Conservation (phyloP, 1,284 basidiomycete species). For the Lignosus rhinocerotis region DNA sequence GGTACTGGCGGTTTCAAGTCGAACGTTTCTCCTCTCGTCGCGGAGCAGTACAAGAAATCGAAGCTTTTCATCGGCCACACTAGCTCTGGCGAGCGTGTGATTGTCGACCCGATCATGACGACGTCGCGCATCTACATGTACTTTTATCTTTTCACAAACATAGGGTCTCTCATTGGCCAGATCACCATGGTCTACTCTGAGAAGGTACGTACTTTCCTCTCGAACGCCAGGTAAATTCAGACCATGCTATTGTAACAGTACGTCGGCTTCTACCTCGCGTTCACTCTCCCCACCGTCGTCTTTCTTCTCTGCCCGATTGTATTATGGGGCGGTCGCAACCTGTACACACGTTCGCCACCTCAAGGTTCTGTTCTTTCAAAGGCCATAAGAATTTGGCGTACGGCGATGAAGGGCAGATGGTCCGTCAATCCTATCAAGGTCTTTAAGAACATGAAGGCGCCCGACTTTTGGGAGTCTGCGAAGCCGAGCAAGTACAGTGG, state of each 20-base stretch:
- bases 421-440: constrained; percentile 54
- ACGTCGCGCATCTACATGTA: constrained; percentile 76
- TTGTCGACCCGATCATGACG: constrained; percentile 79
- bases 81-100: constrained; percentile 71
- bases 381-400: constrained; percentile 49
- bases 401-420: constrained; percentile 57
- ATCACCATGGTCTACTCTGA: constrained; percentile 74
- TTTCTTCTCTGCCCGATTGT: constrained; percentile 73
- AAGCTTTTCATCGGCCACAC: constrained; percentile 56
- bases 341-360: constrained; percentile 70
- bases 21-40: constrained; percentile 78
- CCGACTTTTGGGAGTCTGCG: constrained; percentile 78
- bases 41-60: constrained; percentile 70
- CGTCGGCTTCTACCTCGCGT: constrained; percentile 74
- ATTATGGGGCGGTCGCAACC: constrained; percentile 64
- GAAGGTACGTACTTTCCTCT: constrained; percentile 44
- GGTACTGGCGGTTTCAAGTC: constrained; percentile 82
- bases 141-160: constrained; percentile 79
- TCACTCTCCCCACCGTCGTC: constrained; percentile 64
- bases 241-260: constrained; percentile 38
- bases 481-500: constrained; percentile 61
- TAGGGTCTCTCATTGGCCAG: constrained; percentile 75
- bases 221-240: no score
- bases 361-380: constrained; percentile 74
- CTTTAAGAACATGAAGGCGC: constrained; percentile 49